Evolutionary conservation across 768 basidiomycete genomes (phyloP).

Genomic region (Mycena amicta): DNA sequence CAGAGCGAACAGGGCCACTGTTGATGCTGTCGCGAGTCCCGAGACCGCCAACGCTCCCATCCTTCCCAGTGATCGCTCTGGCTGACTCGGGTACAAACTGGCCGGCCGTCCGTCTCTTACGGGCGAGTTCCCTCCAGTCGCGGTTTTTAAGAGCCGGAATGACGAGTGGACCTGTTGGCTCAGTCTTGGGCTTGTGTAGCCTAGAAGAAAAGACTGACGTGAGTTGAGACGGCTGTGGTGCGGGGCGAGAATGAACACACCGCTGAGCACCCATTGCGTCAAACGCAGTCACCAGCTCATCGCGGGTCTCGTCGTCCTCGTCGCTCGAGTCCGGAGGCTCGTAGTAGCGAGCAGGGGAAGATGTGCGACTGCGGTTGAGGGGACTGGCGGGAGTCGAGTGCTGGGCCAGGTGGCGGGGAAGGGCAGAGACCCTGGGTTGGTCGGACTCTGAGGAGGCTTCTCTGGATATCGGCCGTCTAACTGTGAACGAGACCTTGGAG

Average conservation of each 20-base stretch:
- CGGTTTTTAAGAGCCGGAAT: conserved; percentile 86
- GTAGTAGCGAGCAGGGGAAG: conserved; percentile 46
- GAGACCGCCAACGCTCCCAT: conserved; percentile 78
- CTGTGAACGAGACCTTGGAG: conserved; percentile 76
- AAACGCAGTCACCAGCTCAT: conserved; percentile 74
- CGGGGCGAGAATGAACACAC: conserved; percentile 58
- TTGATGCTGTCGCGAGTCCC: conserved; percentile 78
- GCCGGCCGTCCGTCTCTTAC: conserved; percentile 56
- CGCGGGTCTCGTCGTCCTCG: conserved; percentile 55
- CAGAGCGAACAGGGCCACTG: conserved; percentile 69
- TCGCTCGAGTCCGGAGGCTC: conserved; percentile 56
- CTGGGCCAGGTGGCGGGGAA: conserved; percentile 58
- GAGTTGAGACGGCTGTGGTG: conserved; percentile 66
- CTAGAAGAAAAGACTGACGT: conserved; percentile 56
- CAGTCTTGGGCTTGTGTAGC: conserved; percentile 47
- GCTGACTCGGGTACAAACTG: conserved; percentile 71
- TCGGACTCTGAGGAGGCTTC: conserved; percentile 67
- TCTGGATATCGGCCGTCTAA: conserved; percentile 77
- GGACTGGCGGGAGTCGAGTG: conserved; percentile 57
- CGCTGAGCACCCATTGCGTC: conserved; percentile 78
- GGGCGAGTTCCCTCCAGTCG: conserved; percentile 86
- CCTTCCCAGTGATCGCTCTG: conserved; percentile 54
- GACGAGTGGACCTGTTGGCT: conserved; percentile 65
- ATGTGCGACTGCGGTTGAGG: conserved; percentile 49
- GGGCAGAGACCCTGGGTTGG: conserved; percentile 51